Percentiles rank a stretch among this genome's conserved stretches.
phyloP scores from a whole-genome alignment of 2,329 filamentous ascomycete species.

The Sporothrix variecibatus region DNA sequence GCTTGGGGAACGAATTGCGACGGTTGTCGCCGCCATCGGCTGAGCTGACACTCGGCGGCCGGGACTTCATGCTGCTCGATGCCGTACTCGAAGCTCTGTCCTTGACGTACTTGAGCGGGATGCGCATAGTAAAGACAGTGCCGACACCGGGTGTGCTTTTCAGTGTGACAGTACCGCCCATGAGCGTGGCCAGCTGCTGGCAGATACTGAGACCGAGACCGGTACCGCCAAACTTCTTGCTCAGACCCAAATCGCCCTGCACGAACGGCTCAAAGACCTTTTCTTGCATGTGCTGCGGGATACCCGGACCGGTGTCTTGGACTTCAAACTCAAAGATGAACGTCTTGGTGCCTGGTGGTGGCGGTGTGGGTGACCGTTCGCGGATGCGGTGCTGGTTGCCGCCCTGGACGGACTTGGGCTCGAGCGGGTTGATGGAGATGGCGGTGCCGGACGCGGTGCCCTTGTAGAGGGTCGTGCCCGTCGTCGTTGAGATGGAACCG shows the following conservation, averaged over 20 bases:
- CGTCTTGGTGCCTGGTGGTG: slow-evolving; percentile 64
- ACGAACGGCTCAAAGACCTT: slow-evolving; percentile 94
- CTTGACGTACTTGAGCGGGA: slow-evolving; percentile 76
- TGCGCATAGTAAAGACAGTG: slow-evolving; percentile 78
- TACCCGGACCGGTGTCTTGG: slow-evolving; percentile 84
- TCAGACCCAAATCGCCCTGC: slow-evolving; percentile 85
- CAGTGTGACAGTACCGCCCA: slow-evolving; percentile 76
- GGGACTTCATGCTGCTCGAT: slow-evolving; percentile 55
- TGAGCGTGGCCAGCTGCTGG: slow-evolving; percentile 78
- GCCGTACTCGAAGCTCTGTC: slow-evolving; percentile 59
- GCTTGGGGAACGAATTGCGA: slow-evolving; percentile 37
- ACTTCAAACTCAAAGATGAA: slow-evolving; percentile 85
- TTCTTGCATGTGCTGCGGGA: slow-evolving; percentile 73
- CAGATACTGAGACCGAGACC: slow-evolving; percentile 88
- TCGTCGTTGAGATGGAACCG: slow-evolving; percentile 32
- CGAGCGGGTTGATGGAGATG: slow-evolving; percentile 63
- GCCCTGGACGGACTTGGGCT: slow-evolving; percentile 50
- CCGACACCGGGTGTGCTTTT: slow-evolving; percentile 72
- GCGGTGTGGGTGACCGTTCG: slow-evolving; percentile 60
- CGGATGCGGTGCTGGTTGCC: slow-evolving; percentile 51
- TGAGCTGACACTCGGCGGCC: slow-evolving; percentile 50
- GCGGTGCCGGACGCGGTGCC: slow-evolving; percentile 51
- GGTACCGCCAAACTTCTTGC: slow-evolving; percentile 87
- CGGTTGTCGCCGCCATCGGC: slow-evolving; percentile 43
- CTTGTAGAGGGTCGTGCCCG: slow-evolving; percentile 32